A percentile compares a stretch with the other conserved stretches of the same genome.
Evolutionary conservation across 1,139 yeast species (phyloP).

Genomic region (Sugiyamaella sp.): DNA sequence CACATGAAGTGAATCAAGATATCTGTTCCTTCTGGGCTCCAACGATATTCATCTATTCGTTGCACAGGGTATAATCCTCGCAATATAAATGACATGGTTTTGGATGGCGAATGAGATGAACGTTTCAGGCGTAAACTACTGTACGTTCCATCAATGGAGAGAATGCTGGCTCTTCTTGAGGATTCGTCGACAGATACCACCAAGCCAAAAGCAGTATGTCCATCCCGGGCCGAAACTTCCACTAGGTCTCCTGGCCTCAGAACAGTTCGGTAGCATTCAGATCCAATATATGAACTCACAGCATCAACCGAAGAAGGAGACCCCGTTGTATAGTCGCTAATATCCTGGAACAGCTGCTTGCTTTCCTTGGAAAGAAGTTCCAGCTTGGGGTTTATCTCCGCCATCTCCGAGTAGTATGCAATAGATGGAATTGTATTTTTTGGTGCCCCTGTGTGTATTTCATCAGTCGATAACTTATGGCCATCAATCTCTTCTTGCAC

Average conservation of each 20-base stretch:
- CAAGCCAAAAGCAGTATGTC: conserved; percentile 24
- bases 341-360: background rate
- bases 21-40: background rate
- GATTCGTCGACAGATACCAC: conserved; percentile 4
- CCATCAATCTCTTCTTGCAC: background rate
- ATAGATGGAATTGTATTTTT: conserved; percentile 19
- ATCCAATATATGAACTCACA: conserved; percentile 1
- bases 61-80: conserved; percentile 7
- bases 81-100: background rate
- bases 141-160: conserved; percentile 13
- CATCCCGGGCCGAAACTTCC: conserved; percentile 23
- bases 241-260: conserved; percentile 23
- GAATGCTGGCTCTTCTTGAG: background rate
- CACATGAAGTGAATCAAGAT: conserved; percentile 16
- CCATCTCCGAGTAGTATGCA: conserved; percentile 19
- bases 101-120: conserved; percentile 4
- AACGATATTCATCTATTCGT: background rate
- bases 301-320: background rate
- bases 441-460: conserved; percentile 22
- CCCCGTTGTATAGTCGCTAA: background rate
- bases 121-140: background rate
- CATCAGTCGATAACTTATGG: conserved; percentile 11
- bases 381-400: background rate
- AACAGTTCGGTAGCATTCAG: conserved; percentile 7
- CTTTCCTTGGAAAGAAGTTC: background rate